A percentile compares a stretch with the other conserved stretches of the same genome.
phyloP scores from a whole-genome alignment of 2,329 filamentous ascomycete species.

The Drechslera avenae region DNA sequence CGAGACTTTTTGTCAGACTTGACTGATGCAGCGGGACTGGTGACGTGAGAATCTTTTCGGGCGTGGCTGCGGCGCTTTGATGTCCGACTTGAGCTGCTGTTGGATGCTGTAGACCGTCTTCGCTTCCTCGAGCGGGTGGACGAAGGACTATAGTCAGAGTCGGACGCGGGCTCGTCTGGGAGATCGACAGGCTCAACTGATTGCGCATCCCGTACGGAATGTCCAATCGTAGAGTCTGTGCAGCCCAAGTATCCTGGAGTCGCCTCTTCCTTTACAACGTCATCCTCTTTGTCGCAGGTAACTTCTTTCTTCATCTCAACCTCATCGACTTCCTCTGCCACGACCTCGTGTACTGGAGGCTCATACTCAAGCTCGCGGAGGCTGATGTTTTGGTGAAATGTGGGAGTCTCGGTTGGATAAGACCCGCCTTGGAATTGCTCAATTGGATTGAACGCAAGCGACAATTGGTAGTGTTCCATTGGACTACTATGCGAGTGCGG shows the following conservation, averaged over 20 bases:
- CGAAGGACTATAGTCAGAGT: slow-evolving; percentile 45
- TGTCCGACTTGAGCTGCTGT: slow-evolving; percentile 20
- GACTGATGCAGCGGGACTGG: slow-evolving; percentile 9
- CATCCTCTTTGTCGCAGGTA: slow-evolving; percentile 24
- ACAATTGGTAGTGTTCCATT: slow-evolving; percentile 21
- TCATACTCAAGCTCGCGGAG: slow-evolving; percentile 44
- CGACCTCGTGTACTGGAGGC: slow-evolving; percentile 31
- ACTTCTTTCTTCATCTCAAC: slow-evolving; percentile 31
- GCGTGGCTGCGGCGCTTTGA: slow-evolving; percentile 25
- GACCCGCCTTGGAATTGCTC: slow-evolving; percentile 22
- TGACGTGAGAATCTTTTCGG: slow-evolving; percentile 28
- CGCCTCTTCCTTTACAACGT: slow-evolving; percentile 22
- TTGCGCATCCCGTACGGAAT: slow-evolving; percentile 43
- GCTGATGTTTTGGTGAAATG: slow-evolving; percentile 27
- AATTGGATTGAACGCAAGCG: slow-evolving; percentile 24
- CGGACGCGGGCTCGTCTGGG: slow-evolving; percentile 38
- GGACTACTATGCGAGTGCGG: slow-evolving; percentile 25
- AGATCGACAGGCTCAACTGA: slow-evolving; percentile 42
- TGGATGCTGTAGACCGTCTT: slow-evolving; percentile 36
- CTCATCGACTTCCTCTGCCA: slow-evolving; percentile 32
- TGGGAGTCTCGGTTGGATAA: slow-evolving; percentile 16
- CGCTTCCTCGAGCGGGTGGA: slow-evolving; percentile 25
- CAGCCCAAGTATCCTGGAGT: slow-evolving; percentile 20
- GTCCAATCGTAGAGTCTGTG: slow-evolving; percentile 35
- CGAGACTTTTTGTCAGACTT: slow-evolving; percentile 29